Conservation (phyloP, 306 rosid species). For the Cucumis cinereus region DNA sequence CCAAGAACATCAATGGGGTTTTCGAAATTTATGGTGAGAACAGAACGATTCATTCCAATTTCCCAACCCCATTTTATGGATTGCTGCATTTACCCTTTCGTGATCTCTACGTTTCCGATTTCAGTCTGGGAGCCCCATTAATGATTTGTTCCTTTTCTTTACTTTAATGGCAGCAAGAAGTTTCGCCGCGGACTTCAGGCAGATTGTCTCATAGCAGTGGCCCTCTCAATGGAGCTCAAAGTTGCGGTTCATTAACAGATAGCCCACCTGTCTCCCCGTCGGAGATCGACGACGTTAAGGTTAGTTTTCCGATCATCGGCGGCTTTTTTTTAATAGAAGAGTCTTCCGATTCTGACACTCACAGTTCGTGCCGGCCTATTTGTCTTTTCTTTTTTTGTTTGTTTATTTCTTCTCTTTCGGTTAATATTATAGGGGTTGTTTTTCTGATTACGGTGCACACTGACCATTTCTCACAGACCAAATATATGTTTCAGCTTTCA, state of each 20-base stretch:
- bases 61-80: neutral
- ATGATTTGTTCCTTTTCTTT: neutral
- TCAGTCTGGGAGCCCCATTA: neutral
- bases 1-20: neutral
- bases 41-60: neutral
- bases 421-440: neutral
- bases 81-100: neutral
- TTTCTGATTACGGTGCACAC: constrained; percentile 8
- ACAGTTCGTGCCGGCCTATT: neutral
- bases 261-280: constrained; percentile 94
- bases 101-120: constrained; percentile 1
- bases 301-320: constrained; percentile 3
- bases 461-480: constrained; percentile 12
- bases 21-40: neutral
- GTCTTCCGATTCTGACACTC: neutral
- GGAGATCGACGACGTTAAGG: constrained; percentile 81
- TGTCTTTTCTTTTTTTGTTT: neutral
- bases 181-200: constrained; percentile 86
- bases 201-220: constrained; percentile 94
- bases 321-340: neutral
- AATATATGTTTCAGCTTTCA: constrained; percentile 47
- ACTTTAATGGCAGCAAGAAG: constrained; percentile 47
- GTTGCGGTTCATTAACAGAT: constrained; percentile 74
- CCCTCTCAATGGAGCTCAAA: constrained; percentile 77
- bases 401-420: neutral